Percentiles rank a stretch among this genome's conserved stretches.
Conservation (phyloP, 2,329 filamentous ascomycete genomes). For the Lachnellula cervina region DNA sequence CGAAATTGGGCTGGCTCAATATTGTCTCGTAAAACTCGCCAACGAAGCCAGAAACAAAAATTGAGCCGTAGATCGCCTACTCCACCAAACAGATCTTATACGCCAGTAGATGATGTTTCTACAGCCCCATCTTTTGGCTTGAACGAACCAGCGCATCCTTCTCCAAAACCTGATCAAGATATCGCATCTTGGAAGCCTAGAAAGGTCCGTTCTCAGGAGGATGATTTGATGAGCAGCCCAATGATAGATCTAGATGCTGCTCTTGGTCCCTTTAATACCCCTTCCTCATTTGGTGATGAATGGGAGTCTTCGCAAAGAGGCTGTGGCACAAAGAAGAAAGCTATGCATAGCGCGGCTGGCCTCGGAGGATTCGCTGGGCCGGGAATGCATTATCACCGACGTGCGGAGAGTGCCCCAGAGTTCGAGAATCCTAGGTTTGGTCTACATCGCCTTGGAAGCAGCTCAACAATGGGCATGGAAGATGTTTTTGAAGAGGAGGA, state of each 20-base stretch:
- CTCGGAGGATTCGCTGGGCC: slow-evolving; percentile 63
- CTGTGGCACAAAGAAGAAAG: slow-evolving; percentile 51
- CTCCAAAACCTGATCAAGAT: slow-evolving; percentile 19
- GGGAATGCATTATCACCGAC: slow-evolving; percentile 70
- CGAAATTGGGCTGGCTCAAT: slow-evolving; percentile 55
- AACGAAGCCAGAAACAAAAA: slow-evolving; percentile 39
- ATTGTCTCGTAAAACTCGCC: slow-evolving; percentile 44
- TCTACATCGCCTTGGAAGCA: slow-evolving; percentile 55
- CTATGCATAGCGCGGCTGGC: slow-evolving; percentile 73
- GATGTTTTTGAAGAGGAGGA: slow-evolving; percentile 86
- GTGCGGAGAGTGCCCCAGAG: slow-evolving; percentile 76
- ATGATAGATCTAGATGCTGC: slow-evolving; percentile 95
- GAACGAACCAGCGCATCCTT: slow-evolving; percentile 9
- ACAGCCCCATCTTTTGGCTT: slow-evolving; percentile 18
- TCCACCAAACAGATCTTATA: slow-evolving; percentile 36
- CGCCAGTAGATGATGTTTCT: slow-evolving; percentile 23
- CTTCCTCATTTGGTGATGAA: slow-evolving; percentile 56
- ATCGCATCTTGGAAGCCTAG: slow-evolving; percentile 36
- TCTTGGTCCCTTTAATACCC: slow-evolving; percentile 86
- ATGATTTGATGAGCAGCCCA: slow-evolving; percentile 62
- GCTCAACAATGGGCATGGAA: slow-evolving; percentile 77
- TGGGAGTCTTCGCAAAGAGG: slow-evolving; percentile 63
- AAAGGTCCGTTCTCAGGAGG: slow-evolving; percentile 39
- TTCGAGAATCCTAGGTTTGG: slow-evolving; percentile 67
- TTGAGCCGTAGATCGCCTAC: slow-evolving; percentile 37